These are phyloP conservation scores for Verbascum thapsus DNA, from an alignment of 257 asterid species.

Conservation along the genomic window DNA sequence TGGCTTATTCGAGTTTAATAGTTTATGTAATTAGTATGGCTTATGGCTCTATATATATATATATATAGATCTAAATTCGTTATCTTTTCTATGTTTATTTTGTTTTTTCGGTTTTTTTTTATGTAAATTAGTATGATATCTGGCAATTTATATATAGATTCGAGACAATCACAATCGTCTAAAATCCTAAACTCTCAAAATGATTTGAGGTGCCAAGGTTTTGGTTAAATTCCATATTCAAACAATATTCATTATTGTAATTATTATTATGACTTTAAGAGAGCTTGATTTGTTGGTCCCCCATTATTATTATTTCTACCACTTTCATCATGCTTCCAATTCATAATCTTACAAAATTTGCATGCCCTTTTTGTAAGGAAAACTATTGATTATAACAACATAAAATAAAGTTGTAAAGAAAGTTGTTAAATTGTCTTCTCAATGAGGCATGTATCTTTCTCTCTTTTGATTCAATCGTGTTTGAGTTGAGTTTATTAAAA, in stretches of 20 bases:
- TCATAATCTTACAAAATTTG: not conserved
- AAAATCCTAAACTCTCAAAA: no score
- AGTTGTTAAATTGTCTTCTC: constrained; percentile 31
- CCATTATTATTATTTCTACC: constrained; percentile 12
- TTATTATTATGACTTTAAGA: not conserved
- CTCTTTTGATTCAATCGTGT: no score
- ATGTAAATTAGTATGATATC: no score
- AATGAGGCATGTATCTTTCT: constrained; percentile 29
- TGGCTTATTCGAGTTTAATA: constrained; percentile 16
- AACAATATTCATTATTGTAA: no score
- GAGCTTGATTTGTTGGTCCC: constrained; percentile 26
- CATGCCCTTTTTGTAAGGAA: not conserved
- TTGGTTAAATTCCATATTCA: not conserved
- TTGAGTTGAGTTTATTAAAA: no score
- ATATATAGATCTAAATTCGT: constrained; percentile 14
- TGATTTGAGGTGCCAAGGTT: no score
- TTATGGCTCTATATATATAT: constrained; percentile 1
- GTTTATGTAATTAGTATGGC: constrained; percentile 28
- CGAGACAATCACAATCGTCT: no score
- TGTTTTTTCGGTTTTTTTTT: no score
- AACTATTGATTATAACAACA: no score
- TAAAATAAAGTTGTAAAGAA: no score
- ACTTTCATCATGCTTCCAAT: constrained; percentile 22
- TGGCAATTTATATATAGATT: no score
- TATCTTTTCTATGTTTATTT: not conserved